Conservation (phyloP, 148 eudicot species). For the Heliosperma pusillum region DNA sequence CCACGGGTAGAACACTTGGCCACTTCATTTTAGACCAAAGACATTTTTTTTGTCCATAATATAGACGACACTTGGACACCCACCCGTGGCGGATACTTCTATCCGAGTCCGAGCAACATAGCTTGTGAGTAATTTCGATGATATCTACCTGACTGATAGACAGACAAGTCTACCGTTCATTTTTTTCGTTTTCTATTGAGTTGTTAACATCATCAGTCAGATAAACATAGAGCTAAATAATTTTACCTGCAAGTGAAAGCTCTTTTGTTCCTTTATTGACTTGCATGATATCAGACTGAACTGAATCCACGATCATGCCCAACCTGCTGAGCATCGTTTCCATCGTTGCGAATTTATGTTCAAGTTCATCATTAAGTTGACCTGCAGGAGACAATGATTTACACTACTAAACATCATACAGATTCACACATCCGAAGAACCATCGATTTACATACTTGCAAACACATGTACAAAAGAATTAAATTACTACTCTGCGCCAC, state of each 20-base stretch:
- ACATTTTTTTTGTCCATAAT: too few species aligned
- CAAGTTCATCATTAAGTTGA: constrained; percentile 73
- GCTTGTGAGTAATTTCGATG: background rate
- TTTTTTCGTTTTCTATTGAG: background rate
- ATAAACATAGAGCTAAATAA: background rate
- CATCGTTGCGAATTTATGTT: constrained; percentile 60
- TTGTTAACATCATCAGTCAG: background rate
- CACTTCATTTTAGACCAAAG: too few species aligned
- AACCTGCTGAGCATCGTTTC: constrained; percentile 76
- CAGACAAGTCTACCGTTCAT: background rate
- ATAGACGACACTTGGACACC: too few species aligned
- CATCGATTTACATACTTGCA: background rate
- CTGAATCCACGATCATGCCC: constrained; percentile 78
- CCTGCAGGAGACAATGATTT: constrained; percentile 35
- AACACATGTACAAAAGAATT: constrained; percentile 3
- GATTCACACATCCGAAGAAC: background rate
- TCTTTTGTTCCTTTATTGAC: constrained; percentile 86
- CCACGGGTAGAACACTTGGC: too few species aligned
- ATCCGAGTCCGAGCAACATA: too few species aligned
- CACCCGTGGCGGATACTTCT: too few species aligned
- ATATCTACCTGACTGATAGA: background rate
- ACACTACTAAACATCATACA: background rate
- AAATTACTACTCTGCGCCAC: background rate
- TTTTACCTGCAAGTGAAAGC: constrained; percentile 66
- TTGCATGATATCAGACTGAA: constrained; percentile 90